Conservation (phyloP, 495 filamentous ascomycete species). For the Penicillium arizonense region DNA sequence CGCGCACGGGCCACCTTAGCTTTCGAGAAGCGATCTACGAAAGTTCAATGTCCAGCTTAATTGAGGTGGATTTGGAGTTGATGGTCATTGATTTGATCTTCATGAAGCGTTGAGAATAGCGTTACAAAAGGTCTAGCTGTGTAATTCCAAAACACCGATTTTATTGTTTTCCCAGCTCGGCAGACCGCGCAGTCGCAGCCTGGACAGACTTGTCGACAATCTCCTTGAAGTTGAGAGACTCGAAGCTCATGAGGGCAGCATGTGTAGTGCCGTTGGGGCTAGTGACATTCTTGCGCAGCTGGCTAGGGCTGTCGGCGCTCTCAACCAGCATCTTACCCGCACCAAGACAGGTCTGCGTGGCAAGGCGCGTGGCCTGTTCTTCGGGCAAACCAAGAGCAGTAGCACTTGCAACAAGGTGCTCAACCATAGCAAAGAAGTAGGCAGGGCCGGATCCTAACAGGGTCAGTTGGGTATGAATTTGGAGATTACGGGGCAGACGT, state of each 20-base stretch:
- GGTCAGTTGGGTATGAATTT: background rate
- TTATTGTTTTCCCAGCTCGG: conserved; percentile 27
- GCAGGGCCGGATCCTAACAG: conserved; percentile 38
- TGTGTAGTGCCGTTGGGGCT: conserved; percentile 44
- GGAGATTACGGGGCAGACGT: background rate
- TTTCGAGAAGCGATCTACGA: background rate
- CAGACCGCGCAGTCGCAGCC: conserved; percentile 35
- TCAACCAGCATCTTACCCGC: conserved; percentile 42
- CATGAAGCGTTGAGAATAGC: too few species aligned
- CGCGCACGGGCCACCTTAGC: conserved; percentile 1
- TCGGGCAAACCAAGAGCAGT: conserved; percentile 34
- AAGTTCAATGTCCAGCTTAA: background rate
- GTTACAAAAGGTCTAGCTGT: too few species aligned
- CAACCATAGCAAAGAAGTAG: conserved; percentile 48
- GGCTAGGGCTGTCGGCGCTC: conserved; percentile 31
- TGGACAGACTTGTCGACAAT: conserved; percentile 40
- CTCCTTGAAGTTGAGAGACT: conserved; percentile 31
- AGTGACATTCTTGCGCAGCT: conserved; percentile 45
- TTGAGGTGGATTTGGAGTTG: background rate
- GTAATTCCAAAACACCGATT: too few species aligned
- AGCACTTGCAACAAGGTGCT: conserved; percentile 39
- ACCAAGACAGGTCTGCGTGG: conserved; percentile 41
- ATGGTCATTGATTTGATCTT: background rate
- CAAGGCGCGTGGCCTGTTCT: conserved; percentile 41
- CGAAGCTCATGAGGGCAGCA: conserved; percentile 39